Percentiles rank a stretch among this genome's conserved stretches.
Evolutionary conservation across 805 yeast species (phyloP).

Genomic region (Priceomyces carsonii): DNA sequence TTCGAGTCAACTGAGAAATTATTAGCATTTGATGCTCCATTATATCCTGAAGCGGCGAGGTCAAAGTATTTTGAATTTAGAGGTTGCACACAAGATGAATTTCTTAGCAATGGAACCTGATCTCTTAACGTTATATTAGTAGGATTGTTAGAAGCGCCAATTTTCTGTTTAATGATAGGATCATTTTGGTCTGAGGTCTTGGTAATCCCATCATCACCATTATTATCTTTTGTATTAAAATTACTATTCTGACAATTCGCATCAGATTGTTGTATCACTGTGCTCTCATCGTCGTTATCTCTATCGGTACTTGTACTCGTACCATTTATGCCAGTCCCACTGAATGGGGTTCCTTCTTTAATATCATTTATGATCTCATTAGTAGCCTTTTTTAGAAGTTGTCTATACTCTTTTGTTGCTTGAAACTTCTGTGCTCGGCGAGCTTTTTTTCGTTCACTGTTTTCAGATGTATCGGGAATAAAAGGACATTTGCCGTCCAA

Average conservation of each 20-base stretch:
- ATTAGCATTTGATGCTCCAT: slow-evolving; percentile 46
- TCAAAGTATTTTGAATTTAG: slow-evolving; percentile 42
- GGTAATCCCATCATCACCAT: slow-evolving; percentile 13
- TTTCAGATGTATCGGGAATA: slow-evolving; percentile 55
- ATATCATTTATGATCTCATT: slow-evolving; percentile 29
- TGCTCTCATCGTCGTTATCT: slow-evolving; percentile 16
- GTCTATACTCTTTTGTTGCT: slow-evolving; percentile 44
- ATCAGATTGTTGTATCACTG: slow-evolving; percentile 14
- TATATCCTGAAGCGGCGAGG: slow-evolving; percentile 46
- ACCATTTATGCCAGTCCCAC: slow-evolving; percentile 17
- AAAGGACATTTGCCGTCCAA: slow-evolving; percentile 83
- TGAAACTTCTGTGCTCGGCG: slow-evolving; percentile 41
- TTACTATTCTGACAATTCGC: slow-evolving; percentile 8
- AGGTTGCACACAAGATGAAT: slow-evolving; percentile 42
- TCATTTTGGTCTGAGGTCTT: slow-evolving; percentile 8
- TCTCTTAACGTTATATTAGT: slow-evolving; percentile 20
- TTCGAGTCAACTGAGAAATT: slow-evolving; percentile 43
- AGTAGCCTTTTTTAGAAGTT: slow-evolving; percentile 35
- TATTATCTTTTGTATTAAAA: too few relatives aligned
- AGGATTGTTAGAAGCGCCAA: slow-evolving; percentile 7
- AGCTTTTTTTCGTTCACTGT: slow-evolving; percentile 40
- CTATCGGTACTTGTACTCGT: slow-evolving; percentile 31
- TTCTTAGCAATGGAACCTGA: slow-evolving; percentile 31
- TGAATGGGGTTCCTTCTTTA: slow-evolving; percentile 18
- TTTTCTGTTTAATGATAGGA: not conserved